A percentile compares a stretch with the other conserved stretches of the same genome.
Conservation (phyloP, 2,329 filamentous ascomycete species). For the Penicillium sp. region DNA sequence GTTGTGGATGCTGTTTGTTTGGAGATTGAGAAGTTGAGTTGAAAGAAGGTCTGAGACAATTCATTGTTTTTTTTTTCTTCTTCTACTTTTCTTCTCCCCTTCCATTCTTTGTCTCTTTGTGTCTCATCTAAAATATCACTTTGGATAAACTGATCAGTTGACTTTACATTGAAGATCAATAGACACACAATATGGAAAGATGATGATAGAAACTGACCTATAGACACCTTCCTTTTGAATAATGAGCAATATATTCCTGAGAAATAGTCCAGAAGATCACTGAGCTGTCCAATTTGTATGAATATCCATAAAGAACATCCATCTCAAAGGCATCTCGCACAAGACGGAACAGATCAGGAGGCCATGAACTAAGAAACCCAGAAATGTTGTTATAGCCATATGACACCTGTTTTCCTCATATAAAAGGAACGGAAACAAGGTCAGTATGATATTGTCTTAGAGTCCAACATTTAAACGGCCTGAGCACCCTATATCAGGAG, state of each 20-base stretch:
- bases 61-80: neutral
- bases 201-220: neutral
- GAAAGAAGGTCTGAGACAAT: constrained; percentile 3
- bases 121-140: neutral
- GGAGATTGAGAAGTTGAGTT: constrained; percentile 45
- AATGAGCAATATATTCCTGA: neutral
- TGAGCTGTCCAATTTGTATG: neutral
- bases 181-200: neutral
- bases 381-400: neutral
- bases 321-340: neutral
- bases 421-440: neutral
- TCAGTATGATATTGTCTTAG: neutral
- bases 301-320: neutral
- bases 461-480: neutral
- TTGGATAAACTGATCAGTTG: neutral
- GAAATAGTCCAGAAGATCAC: neutral
- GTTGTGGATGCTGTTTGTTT: constrained; percentile 57
- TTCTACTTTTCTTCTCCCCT: neutral
- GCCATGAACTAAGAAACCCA: neutral
- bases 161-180: neutral
- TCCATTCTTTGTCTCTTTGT: neutral
- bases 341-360: constrained; percentile 1
- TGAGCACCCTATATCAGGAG: neutral
- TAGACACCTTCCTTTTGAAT: neutral
- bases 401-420: neutral